Conservation (phyloP, 345 rosid genomes). For the Eucalyptus erythrocorys region DNA sequence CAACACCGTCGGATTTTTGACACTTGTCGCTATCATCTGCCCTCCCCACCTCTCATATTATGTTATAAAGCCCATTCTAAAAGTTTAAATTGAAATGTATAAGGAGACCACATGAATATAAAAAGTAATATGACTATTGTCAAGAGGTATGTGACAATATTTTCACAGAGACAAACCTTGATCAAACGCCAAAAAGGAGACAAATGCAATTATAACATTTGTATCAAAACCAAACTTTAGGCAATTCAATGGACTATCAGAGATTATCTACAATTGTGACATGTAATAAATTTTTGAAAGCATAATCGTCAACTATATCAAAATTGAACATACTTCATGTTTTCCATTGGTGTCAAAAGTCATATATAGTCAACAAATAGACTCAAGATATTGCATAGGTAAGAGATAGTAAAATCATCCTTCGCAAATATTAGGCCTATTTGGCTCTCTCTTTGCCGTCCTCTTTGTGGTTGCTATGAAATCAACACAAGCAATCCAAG, state of each 20-base stretch:
- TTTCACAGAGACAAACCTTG: no score
- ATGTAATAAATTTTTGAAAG: not conserved
- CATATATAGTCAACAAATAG: not conserved
- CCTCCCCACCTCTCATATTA: no score
- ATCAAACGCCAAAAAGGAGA: no score
- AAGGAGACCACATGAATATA: fast-evolving
- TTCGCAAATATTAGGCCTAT: not conserved
- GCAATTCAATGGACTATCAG: not conserved
- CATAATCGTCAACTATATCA: not conserved
- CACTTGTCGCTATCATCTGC: no score
- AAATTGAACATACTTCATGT: not conserved
- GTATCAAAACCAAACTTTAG: not conserved
- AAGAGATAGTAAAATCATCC: no score
- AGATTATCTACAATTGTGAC: not conserved
- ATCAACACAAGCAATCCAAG: no score
- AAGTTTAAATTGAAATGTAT: no score
- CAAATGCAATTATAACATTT: not conserved
- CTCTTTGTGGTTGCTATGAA: not conserved
- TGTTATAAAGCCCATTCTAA: no score
- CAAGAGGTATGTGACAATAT: not conserved
- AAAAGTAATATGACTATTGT: fast-evolving
- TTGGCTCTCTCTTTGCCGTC: not conserved
- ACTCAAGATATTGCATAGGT: not conserved
- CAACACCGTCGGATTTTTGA: no score
- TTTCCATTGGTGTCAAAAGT: not conserved